Percentiles rank a stretch among this genome's conserved stretches.
Conservation (phyloP, 345 rosid genomes). For the Firmiana major region DNA sequence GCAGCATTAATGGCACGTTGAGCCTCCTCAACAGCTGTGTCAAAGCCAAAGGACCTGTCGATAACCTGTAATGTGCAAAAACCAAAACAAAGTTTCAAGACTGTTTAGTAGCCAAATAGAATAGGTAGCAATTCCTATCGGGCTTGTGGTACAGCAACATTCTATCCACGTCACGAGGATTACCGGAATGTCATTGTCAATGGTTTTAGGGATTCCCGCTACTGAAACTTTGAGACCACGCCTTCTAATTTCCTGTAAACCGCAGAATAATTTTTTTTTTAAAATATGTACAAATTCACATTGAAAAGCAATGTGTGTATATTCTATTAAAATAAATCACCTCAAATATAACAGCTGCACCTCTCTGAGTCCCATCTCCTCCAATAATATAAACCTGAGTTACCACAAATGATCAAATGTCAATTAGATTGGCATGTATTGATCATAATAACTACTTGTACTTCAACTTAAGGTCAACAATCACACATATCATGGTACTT, state of each 20-base stretch:
- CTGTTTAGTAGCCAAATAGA: not conserved
- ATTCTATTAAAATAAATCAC: constrained; percentile 19
- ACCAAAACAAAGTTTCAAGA: not conserved
- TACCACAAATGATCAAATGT: not conserved
- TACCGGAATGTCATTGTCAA: constrained; percentile 77
- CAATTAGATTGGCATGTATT: not conserved
- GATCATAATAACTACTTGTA: not conserved
- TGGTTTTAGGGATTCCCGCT: constrained; percentile 73
- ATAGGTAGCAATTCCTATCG: not conserved
- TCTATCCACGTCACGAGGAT: not conserved
- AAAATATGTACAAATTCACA: not conserved
- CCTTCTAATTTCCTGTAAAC: constrained; percentile 49
- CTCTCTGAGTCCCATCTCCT: constrained; percentile 79
- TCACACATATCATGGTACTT: not conserved
- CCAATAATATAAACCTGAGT: constrained; percentile 73
- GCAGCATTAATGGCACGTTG: constrained; percentile 94
- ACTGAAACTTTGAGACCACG: constrained; percentile 74
- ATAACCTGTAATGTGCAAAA: constrained; percentile 33
- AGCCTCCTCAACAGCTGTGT: constrained; percentile 96
- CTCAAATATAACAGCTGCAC: constrained; percentile 66
- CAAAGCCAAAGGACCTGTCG: constrained; percentile 84
- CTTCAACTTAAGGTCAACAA: not conserved
- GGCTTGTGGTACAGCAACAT: not conserved
- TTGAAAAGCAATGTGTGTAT: not conserved
- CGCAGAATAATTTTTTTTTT: not conserved